Evolutionary conservation across 192 early-diverging fungal genomes (phyloP), one percentile per base, ranked within the genome.

Genomic region (Backusella macrospora): DNA sequence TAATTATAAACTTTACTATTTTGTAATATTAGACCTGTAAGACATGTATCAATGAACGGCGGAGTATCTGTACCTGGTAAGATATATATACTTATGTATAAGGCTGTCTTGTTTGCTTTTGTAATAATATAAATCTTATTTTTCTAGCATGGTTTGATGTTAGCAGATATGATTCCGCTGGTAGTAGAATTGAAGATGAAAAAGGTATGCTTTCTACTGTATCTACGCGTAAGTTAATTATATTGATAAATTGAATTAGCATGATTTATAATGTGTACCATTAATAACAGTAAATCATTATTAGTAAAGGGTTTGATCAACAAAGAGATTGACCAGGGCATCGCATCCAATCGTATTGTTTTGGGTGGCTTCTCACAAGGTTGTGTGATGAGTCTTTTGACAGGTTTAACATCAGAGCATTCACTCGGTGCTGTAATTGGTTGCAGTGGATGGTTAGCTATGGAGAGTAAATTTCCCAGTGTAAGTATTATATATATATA

Each of bases 311-410:
- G 81, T 52, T 75, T 92, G 23, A 86, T 97, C 16, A 76, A 86
- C 14, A 75, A 87, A 6, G 96, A 99, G 80, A 81, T 99, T 5
- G 90, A 92, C 16, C 62, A 83, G 21, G 91, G 94, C 5, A 96
- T 95, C 64, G 86, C 93, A 3, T 79, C 94, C 6, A 81, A 90
- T 45, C 87, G 95, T 16, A 99, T 99, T 59, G 90, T 98, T 44
- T 52, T 99, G 16, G 96, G 94, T 65, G 98, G 98, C 0, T 99
- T 99, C 73, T 96, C 95, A 23, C 98, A 99, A 80, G 95, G 80
- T 71, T 63, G 44, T n/a, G 96, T 91, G 0, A 85, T 96, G 83
- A 66, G 92, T 12, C 78, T 97, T 47, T 77, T 93, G 70, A 87
- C 88, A 9, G 89, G 84, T 5, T 77, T 97, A 72, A 90, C 91